Conservation (phyloP, 441 rosid genomes). For the Erysimum cheiri region DNA sequence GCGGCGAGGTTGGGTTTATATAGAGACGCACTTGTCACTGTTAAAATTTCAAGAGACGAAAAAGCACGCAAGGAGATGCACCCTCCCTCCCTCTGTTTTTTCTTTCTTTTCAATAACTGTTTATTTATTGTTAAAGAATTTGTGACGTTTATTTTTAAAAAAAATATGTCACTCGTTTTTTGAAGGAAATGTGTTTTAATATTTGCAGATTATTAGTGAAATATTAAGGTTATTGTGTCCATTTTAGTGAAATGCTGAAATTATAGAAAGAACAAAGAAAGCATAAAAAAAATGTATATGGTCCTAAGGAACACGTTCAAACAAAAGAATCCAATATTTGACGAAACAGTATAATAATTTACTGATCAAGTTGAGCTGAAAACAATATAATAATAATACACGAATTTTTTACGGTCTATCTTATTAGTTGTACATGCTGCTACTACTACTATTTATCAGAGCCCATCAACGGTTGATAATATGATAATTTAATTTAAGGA, state of each 20-base stretch:
- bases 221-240: no score
- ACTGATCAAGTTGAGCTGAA: slow-evolving; percentile 25
- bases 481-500: background rate
- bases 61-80: slow-evolving; percentile 1
- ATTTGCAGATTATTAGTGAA: no score
- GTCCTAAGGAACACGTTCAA: no score
- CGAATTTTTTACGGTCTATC: slow-evolving; percentile 5
- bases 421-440: slow-evolving; percentile 2
- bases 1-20: slow-evolving; percentile 45
- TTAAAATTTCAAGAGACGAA: background rate
- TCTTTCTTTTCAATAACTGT: no score
- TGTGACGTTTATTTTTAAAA: no score
- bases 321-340: slow-evolving; percentile 20
- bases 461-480: background rate
- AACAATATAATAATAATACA: slow-evolving; percentile 13
- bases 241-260: no score
- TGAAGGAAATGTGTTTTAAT: no score
- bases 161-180: no score
- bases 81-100: no score
- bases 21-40: slow-evolving; percentile 37
- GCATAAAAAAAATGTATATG: no score
- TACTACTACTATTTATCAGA: slow-evolving; percentile 1
- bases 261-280: no score
- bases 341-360: slow-evolving; percentile 2
- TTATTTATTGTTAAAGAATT: background rate